Percentiles rank a stretch among this genome's conserved stretches.
phyloP scores from a whole-genome alignment of 768 basidiomycete genomes.

The Xerocomus potaroensis region DNA sequence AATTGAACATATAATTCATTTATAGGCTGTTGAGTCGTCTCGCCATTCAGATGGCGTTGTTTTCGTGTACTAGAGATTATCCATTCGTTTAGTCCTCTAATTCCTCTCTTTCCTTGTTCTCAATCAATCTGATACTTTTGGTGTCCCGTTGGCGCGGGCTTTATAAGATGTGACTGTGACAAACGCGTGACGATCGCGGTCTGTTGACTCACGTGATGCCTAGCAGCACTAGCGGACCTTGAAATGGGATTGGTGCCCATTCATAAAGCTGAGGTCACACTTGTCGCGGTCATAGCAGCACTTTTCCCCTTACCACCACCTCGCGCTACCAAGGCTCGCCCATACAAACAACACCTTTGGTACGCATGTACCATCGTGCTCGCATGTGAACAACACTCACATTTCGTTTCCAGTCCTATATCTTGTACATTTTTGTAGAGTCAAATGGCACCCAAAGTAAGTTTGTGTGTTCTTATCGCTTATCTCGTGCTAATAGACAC shows the following conservation, averaged over 20 bases:
- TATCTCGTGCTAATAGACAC: constrained; percentile 7
- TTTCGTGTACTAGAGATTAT: no score
- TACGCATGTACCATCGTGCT: constrained; percentile 9
- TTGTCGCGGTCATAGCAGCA: constrained; percentile 23
- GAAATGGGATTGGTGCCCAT: constrained; percentile 29
- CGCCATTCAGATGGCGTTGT: no score
- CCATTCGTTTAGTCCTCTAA: no score
- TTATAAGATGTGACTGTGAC: constrained; percentile 27
- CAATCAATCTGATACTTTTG: no score
- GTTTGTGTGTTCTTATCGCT: constrained; percentile 9
- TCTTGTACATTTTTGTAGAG: constrained; percentile 30
- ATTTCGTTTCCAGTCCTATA: constrained; percentile 23
- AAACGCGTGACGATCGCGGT: constrained; percentile 33
- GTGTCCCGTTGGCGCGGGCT: no score
- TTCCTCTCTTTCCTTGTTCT: no score
- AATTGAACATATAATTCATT: neutral
- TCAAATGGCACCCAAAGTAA: constrained; percentile 38
- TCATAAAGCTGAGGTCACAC: constrained; percentile 31
- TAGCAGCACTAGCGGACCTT: constrained; percentile 30
- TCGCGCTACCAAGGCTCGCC: constrained; percentile 12
- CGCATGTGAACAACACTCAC: constrained; percentile 13
- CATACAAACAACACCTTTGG: constrained; percentile 22
- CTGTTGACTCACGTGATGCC: constrained; percentile 34
- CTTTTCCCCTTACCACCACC: constrained; percentile 31
- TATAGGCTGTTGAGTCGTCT: neutral